Base-by-base conservation (phyloP, 139 green algal genomes). In the Asterochloris sp. region DNA sequence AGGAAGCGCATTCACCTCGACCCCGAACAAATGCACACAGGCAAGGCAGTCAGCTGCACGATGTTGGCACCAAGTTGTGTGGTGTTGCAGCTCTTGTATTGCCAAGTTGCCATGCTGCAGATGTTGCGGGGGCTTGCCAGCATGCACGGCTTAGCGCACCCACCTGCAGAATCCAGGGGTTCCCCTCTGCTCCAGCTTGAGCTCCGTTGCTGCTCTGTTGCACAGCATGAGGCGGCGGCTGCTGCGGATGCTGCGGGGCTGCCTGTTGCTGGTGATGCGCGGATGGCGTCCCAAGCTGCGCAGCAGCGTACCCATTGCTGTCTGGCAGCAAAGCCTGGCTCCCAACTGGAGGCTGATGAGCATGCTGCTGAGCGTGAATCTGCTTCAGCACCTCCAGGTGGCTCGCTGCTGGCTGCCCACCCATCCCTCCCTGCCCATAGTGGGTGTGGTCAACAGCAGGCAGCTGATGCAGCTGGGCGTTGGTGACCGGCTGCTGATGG, bases 271-370 rank as follows among this genome's bases (percentile, higher is more conserved):
- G 63, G 14, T 78, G 74, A 47, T 67, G 76, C 23, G 23, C 76
- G 69, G 24, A 15, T n/a, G 67, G 76, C 76, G 60, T 61, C 60
- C 23, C 54, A 69, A 47, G 17, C 14, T 69, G 76, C 8, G 11
- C 60, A 60, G 76, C 76, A 80, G 76, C 54, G 54, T 0, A 10
- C 10, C 13, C 15, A 17, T 64, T n/a, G 21, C 71, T 29, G 24
- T 78, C 17, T n/a, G 63, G 29, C 27, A n/a, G 12, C 21, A 69
- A 47, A 11, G 21, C 19, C 23, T 28, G 76, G 38, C 60, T 69
- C 60, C n/a, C 29, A 27, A 15, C 60, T 60, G 76, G 76, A n/a
- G 67, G 68, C 76, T 69, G 76, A 69, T 69, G 76, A 28, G 61
- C 54, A 24, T 85, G 47, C 0, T 54, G 38, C 38, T 54, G 38